These are phyloP conservation scores for Elsinoe batatas DNA, from an alignment of 2,329 filamentous ascomycete species.

Conservation along the genomic window DNA sequence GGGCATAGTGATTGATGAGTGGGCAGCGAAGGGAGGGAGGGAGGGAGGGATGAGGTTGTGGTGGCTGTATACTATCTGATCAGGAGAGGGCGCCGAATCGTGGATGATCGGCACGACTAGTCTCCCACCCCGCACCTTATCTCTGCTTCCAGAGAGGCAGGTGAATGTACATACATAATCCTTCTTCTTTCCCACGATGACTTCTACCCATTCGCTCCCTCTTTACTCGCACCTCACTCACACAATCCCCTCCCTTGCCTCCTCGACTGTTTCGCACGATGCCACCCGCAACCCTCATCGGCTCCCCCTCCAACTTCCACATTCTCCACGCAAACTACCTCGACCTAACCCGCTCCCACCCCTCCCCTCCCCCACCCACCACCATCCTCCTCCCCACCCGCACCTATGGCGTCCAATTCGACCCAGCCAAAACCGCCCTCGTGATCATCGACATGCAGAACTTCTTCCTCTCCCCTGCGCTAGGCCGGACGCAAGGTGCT, in stretches of 20 bases:
- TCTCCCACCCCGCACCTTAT: conserved; percentile 5
- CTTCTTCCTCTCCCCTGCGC: conserved; percentile 30
- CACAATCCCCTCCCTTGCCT: conserved; percentile 20
- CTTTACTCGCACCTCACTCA: not conserved
- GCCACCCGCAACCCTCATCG: conserved; percentile 26
- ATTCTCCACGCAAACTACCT: conserved; percentile 33
- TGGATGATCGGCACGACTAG: conserved; percentile 6
- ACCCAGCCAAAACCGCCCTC: conserved; percentile 29
- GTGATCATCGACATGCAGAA: conserved; percentile 38
- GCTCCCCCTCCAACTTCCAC: conserved; percentile 35
- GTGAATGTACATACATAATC: not conserved
- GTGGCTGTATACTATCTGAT: not conserved
- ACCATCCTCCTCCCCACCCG: conserved; percentile 9
- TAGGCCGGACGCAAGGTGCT: conserved; percentile 27
- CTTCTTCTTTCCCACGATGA: not conserved
- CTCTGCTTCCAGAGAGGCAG: not conserved
- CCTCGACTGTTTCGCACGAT: conserved; percentile 16
- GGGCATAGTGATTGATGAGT: conserved; percentile 7
- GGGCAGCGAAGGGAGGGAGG: not conserved
- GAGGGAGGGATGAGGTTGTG: not conserved
- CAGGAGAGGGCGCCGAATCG: not conserved
- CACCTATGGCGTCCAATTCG: conserved; percentile 21
- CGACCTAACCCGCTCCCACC: conserved; percentile 36
- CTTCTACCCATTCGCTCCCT: not conserved
- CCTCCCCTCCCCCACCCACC: conserved; percentile 21